These are phyloP conservation scores for Myxozyma mucilagina DNA, from an alignment of 805 yeast genomes.

Conservation along the genomic window DNA sequence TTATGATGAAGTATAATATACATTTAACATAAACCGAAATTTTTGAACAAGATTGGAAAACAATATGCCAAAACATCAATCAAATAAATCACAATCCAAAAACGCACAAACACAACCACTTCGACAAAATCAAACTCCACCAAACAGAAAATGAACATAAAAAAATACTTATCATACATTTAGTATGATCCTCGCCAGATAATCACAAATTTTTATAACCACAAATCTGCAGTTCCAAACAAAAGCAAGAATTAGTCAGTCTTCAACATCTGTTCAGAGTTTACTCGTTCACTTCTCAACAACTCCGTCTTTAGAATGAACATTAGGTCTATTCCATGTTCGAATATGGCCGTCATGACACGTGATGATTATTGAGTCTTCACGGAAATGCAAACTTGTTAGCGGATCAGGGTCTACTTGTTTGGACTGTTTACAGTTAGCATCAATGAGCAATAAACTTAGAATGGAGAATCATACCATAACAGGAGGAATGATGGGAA, in stretches of 20 bases:
- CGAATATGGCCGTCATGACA: slow-evolving; percentile 31
- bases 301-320: slow-evolving; percentile 17
- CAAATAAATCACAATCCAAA: neutral
- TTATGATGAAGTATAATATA: neutral
- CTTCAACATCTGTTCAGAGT: no score
- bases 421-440: slow-evolving; percentile 15
- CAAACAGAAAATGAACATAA: neutral
- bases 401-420: slow-evolving; percentile 32
- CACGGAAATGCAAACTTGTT: slow-evolving; percentile 24
- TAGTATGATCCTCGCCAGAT: neutral
- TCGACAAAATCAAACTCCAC: neutral
- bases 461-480: slow-evolving; percentile 11
- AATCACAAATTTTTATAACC: neutral
- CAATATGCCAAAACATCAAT: neutral
- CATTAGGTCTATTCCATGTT: slow-evolving; percentile 32
- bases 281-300: neutral
- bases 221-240: no score
- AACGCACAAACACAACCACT: neutral
- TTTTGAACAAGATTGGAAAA: neutral
- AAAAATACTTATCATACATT: neutral
- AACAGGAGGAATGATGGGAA: slow-evolving; percentile 32
- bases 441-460: neutral
- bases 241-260: no score
- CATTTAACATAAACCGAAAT: neutral
- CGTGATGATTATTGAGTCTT: slow-evolving; percentile 27